Base-by-base conservation (phyloP, 1,139 yeast species). In the Sugiyamaella castrensis region DNA sequence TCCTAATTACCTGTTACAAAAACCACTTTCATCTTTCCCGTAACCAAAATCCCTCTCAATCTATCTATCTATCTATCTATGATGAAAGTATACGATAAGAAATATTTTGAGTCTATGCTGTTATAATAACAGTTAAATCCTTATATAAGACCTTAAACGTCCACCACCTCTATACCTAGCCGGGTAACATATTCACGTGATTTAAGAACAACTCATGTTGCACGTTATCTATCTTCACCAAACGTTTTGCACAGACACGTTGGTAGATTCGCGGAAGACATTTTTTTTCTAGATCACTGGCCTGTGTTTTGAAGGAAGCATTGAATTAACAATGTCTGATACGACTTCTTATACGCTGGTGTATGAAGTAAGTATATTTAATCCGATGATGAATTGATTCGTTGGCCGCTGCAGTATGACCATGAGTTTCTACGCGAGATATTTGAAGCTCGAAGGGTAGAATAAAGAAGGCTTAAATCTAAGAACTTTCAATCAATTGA, bases 301-400 rank as follows among this genome's bases (percentile, higher is more conserved):
- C 40, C 13, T 19, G 31, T 43, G 48, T 10, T 33, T 16, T 24
- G 33, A 35, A 19, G 24, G 24, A 19, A 19, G 28, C 15, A 6
- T 31, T 13, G 39, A 11, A 10, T n/a, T 37, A 16, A 40, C 56
- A 42, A 65, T 65, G 68, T 57, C 67, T 48, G 69, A 65, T 59
- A 61, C 65, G 52, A 53, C 68, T 42, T 62, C 67, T 46, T 66
- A 66, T 53, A 64, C 70, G 50, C 59, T 66, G 52, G 66, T 66
- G 39, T 63, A 63, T 57, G 69, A 66, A 67, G 65, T 60, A 54
- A 39, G 57, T 49, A 31, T 16, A 19, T 29, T 4, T 19, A 19
- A 4, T 19, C 5, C 5, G 24, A 19, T 19, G 24, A 19, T 4
- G 35, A 47, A 11, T 33, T 8, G 13, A n/a, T 16, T 9, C 15